Base-by-base conservation (phyloP, 169 alveolate species). In the Cryptosporidium xiaoi region DNA sequence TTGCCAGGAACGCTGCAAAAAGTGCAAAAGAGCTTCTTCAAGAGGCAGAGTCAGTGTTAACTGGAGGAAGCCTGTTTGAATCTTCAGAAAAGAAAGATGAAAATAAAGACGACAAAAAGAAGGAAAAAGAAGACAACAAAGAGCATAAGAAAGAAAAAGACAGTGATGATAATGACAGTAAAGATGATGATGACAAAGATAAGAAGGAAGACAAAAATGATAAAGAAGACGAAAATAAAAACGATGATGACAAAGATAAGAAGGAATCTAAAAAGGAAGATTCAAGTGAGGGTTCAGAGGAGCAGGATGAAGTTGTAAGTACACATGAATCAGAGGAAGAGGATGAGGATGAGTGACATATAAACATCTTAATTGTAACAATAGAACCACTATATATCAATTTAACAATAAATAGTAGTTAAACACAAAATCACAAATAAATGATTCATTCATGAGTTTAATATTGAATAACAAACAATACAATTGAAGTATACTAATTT, bases 11-110 rank as follows among this genome's bases (percentile, higher is more conserved):
- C 29, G 84, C 83, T 51, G 65, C 68, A 53, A 71, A 56, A n/a
- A 56, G 68, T 36, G 84, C 84, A 16, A 58, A 58, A 20, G 58
- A 44, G 8, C 60, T 71, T 24, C 31, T 71, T 13, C 84, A 71
- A 29, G 84, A 71, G 15, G 84, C 84, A 1, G 84, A 71, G n/a
- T 27, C 84, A 51, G 46, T 71, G n/a, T 40, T 71, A 16, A 71
- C 84, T 71, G 84, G 84, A 33, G 84, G 84, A 27, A 33, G 62
- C 33, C 27, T 71, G 44, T 71, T 71, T 71, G 84, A 71, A 58
- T 34, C 84, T 20, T 1, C 67, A 27, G 84, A 71, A 36, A 58
- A 71, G 18, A 29, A 66, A 31, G 16, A 6, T 6, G 60, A 66
- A 12, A 16, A 34, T 31, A 53, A 71, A 8, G 83, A 67, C 15